Evolutionary conservation across 768 basidiomycete species (phyloP).

Genomic region (Steccherinum ochraceum): DNA sequence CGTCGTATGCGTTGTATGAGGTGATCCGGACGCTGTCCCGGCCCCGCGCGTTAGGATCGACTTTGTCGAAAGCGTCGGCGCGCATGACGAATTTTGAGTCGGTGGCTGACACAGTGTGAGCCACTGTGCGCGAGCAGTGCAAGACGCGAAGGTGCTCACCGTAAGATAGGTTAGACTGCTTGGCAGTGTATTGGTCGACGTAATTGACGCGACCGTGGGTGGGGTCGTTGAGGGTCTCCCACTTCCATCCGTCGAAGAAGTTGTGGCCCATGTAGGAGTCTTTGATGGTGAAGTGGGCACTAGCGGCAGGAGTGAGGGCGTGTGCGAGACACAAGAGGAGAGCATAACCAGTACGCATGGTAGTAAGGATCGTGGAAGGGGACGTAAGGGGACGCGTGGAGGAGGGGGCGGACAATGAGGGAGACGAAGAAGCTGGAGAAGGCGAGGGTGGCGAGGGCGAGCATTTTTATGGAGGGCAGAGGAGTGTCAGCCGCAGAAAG

Average conservation of each 20-base stretch:
- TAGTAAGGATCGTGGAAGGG: constrained; percentile 15
- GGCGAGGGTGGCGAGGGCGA: background rate
- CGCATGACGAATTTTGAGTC: constrained; percentile 50
- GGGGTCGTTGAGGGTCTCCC: constrained; percentile 49
- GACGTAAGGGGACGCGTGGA: constrained; percentile 19
- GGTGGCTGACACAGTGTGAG: constrained; percentile 24
- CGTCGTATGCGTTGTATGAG: constrained; percentile 37
- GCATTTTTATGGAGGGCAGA: background rate
- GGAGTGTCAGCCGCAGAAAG: background rate
- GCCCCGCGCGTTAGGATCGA: constrained; percentile 35
- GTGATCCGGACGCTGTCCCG: constrained; percentile 51
- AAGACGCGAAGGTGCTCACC: constrained; percentile 31
- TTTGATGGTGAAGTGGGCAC: constrained; percentile 15
- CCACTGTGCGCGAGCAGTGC: background rate
- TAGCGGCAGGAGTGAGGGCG: constrained; percentile 15
- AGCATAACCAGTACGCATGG: constrained; percentile 28
- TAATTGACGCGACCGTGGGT: constrained; percentile 64
- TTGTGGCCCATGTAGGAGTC: constrained; percentile 26
- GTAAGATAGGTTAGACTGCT: constrained; percentile 36
- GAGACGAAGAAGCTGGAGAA: background rate
- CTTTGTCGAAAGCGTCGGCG: constrained; percentile 37
- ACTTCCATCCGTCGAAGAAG: constrained; percentile 44
- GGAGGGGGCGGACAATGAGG: constrained; percentile 19
- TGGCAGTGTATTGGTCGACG: constrained; percentile 37
- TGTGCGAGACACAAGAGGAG: constrained; percentile 11